Conservation (phyloP, 352 stramenopile species). For the Pythium vanterpoolii region DNA sequence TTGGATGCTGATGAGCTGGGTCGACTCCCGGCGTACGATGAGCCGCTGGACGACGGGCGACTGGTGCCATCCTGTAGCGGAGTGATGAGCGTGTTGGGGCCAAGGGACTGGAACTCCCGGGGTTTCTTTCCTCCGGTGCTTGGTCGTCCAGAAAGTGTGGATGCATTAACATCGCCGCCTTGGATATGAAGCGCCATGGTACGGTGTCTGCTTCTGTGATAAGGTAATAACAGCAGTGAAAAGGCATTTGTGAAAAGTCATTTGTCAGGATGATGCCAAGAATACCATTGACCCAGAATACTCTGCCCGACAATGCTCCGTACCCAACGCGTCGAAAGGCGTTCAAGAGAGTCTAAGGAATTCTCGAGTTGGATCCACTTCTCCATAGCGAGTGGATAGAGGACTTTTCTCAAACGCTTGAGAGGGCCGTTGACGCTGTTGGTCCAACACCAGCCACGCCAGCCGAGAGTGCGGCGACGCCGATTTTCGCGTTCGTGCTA, state of each 20-base stretch:
- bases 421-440: slow-evolving; percentile 3
- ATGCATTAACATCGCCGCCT: neutral
- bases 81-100: slow-evolving; percentile 1
- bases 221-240: neutral
- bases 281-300: slow-evolving; percentile 15
- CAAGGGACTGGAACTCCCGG: neutral
- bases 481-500: slow-evolving; percentile 21
- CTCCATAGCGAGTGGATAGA: neutral
- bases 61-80: neutral
- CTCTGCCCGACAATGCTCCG: neutral
- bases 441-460: slow-evolving; percentile 20
- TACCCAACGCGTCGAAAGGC: neutral
- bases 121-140: slow-evolving; percentile 6
- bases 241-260: neutral
- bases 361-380: neutral
- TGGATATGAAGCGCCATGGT: slow-evolving; percentile 13
- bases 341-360: neutral
- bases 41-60: slow-evolving; percentile 3
- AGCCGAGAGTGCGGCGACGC: slow-evolving; percentile 17
- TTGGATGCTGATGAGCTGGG: slow-evolving; percentile 9
- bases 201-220: neutral
- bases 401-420: slow-evolving; percentile 7
- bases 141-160: neutral
- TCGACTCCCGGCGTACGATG: neutral
- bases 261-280: slow-evolving; percentile 2